Conservation (phyloP, 192 early-diverging fungal genomes). For the Mortierella antarctica region DNA sequence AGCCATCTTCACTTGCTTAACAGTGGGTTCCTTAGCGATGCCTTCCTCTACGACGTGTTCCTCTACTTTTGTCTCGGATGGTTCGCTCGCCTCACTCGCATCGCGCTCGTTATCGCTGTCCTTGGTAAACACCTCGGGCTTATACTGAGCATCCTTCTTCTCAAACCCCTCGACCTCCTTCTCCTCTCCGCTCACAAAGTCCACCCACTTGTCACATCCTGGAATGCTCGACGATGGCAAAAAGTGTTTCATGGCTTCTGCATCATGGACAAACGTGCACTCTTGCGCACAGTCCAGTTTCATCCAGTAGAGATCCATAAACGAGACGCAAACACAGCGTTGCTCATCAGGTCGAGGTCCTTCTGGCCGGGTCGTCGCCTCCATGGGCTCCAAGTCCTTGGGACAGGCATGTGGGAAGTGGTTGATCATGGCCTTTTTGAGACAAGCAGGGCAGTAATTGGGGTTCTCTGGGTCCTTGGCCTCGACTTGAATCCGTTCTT, state of each 20-base stretch:
- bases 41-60: background rate
- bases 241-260: constrained; percentile 26
- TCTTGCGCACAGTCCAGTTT: constrained; percentile 27
- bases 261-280: constrained; percentile 26
- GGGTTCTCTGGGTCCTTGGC: constrained; percentile 25
- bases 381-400: constrained; percentile 10
- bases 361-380: constrained; percentile 11
- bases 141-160: constrained; percentile 14
- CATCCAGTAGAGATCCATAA: constrained; percentile 46
- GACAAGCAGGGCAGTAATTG: constrained; percentile 46
- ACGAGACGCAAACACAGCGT: constrained; percentile 40
- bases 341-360: constrained; percentile 22
- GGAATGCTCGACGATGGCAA: constrained; percentile 3
- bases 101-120: background rate
- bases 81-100: background rate
- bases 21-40: background rate
- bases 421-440: constrained; percentile 37
- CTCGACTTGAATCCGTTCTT: constrained; percentile 30
- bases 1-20: background rate
- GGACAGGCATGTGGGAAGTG: constrained; percentile 49
- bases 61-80: background rate
- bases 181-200: constrained; percentile 21
- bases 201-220: constrained; percentile 28
- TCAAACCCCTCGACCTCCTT: constrained; percentile 32
- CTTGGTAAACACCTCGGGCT: constrained; percentile 15